Evolutionary conservation across 257 asterid genomes (phyloP).

Genomic region (Solanum piurae): DNA sequence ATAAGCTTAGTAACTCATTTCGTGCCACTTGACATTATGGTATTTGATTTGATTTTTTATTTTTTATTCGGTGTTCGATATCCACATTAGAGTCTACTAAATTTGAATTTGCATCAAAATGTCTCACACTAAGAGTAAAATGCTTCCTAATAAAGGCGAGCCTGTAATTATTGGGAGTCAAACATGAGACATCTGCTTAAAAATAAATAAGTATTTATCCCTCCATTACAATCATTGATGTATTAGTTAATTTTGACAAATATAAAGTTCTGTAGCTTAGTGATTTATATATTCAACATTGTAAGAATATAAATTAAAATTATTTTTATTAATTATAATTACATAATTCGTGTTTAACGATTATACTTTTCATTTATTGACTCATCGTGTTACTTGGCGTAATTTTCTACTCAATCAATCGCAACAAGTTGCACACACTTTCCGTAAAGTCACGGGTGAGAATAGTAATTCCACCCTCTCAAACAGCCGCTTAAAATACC

Average conservation of each 20-base stretch:
- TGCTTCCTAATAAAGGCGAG: too few relatives aligned
- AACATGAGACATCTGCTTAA: too few relatives aligned
- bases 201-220: too few relatives aligned
- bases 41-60: background rate
- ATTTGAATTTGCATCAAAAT: too few relatives aligned
- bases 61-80: too few relatives aligned
- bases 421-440: background rate
- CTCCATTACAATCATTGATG: too few relatives aligned
- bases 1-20: background rate
- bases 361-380: background rate
- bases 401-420: background rate
- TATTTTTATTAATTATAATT: too few relatives aligned
- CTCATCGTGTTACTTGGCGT: background rate
- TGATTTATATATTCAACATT: too few relatives aligned
- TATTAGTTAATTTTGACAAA: background rate
- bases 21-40: background rate
- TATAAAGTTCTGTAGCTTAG: background rate
- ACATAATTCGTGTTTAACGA: background rate
- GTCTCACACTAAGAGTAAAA: fast-evolving
- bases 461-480: background rate
- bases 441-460: background rate
- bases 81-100: too few relatives aligned
- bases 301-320: too few relatives aligned
- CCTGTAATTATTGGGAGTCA: too few relatives aligned
- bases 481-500: background rate